Evolutionary conservation across 495 filamentous ascomycete species (phyloP), one percentile per base, ranked within the genome.

Genomic region (Daldinia bambusicola): DNA sequence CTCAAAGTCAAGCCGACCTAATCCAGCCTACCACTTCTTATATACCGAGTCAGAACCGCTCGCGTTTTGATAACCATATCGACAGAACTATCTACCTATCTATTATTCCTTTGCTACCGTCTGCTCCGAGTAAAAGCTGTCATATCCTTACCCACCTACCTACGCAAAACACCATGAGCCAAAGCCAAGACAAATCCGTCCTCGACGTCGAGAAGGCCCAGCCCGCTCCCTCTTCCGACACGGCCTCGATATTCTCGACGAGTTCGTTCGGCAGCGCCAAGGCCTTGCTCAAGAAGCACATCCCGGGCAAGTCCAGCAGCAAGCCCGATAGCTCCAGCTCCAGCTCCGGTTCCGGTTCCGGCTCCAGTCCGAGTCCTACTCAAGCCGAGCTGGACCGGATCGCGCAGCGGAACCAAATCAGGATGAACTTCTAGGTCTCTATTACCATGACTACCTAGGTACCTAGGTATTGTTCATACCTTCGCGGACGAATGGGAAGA

Each of bases 191-290:
- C 53, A 50, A 45, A 61, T 22, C 65, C 53, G n/a, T 38, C 60
- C 9, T 31, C 55, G 14, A 61, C 36, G 10, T n/a, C 30, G 43
- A 48, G 10, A 10, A 53, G 26, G n/a, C 31, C 67, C 14, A 20
- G 34, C 2, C 50, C n/a, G 22, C 43, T n/a, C 8, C 38, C n/a
- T 69, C 66, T 1, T 36, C 34, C 26, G 78, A 80, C 52, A 57
- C 70, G 1, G 71, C 69, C 6, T 80, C 78, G 36, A 71, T 76
- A 32, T 57, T 70, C 60, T 77, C 73, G 40, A 76, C 76, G 31
- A 74, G 74, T 10, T 75, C 77, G 40, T 78, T 75, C 66, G 61
- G 74, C 6, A 78, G 75, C 22, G 74, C 71, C 10, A 67, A 75
- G 30, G 71, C 72, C 2, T 50, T 80, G 4, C 64, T 80, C 55